phyloP scores from a whole-genome alignment of 768 basidiomycete genomes.

The Russula abietina region DNA sequence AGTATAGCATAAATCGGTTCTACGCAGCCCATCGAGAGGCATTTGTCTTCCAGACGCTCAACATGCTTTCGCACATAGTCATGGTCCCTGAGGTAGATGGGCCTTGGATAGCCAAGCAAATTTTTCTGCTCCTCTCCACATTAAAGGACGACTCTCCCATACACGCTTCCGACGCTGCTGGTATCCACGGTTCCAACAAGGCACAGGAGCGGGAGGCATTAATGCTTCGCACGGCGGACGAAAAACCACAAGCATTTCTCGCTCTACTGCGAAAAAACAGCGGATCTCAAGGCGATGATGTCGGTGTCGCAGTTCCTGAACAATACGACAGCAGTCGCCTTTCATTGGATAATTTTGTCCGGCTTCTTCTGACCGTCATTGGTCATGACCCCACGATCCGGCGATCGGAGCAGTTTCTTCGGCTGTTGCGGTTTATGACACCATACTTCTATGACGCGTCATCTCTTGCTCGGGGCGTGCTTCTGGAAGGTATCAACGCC shows the following conservation, averaged over 20 bases:
- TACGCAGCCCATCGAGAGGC: slow-evolving; percentile 66
- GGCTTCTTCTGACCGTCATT: slow-evolving; percentile 72
- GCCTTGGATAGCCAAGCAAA: slow-evolving; percentile 47
- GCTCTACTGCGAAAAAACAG: slow-evolving; percentile 43
- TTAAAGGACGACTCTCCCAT: slow-evolving; percentile 41
- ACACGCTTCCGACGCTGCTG: slow-evolving; percentile 51
- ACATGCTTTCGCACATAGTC: slow-evolving; percentile 51
- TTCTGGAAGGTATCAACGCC: slow-evolving; percentile 66
- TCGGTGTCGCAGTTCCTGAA: slow-evolving; percentile 43
- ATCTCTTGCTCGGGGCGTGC: slow-evolving; percentile 43
- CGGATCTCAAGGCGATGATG: slow-evolving; percentile 25
- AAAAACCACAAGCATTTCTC: slow-evolving; percentile 65
- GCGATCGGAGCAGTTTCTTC: slow-evolving; percentile 66
- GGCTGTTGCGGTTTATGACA: slow-evolving; percentile 49
- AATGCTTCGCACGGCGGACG: slow-evolving; percentile 62
- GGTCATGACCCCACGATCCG: slow-evolving; percentile 63
- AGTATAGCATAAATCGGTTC: slow-evolving; percentile 67
- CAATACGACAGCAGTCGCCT: slow-evolving; percentile 55
- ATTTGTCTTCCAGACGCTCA: slow-evolving; percentile 70
- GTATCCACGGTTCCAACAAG: slow-evolving; percentile 59
- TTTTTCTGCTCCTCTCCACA: slow-evolving; percentile 55
- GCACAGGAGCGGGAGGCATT: slow-evolving; percentile 65
- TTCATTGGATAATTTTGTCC: slow-evolving; percentile 58
- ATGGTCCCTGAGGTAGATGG: slow-evolving; percentile 44
- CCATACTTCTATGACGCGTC: slow-evolving; percentile 56